A percentile compares a stretch with the other conserved stretches of the same genome.
These are phyloP conservation scores for Conticribra weissflogii DNA, from an alignment of 108 stramenopile genomes.

Conservation along the genomic window DNA sequence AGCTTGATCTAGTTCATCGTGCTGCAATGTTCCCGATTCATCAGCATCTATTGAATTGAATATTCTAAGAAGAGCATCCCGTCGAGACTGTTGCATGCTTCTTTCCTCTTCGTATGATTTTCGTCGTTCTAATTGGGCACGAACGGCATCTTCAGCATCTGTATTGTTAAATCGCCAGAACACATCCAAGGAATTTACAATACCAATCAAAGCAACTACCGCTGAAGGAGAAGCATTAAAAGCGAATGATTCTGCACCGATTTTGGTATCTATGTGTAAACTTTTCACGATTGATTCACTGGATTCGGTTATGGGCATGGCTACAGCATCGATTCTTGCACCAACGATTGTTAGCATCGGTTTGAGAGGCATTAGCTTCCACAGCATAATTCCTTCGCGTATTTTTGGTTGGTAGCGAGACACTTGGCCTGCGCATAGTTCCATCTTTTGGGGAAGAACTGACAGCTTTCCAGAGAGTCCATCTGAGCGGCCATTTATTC, in stretches of 20 bases:
- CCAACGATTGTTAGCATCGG: slow-evolving; percentile 14
- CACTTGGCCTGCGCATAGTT: slow-evolving; percentile 15
- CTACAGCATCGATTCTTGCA: slow-evolving; percentile 2
- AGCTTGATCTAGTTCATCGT: slow-evolving; percentile 11
- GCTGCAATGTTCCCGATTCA: slow-evolving; percentile 9
- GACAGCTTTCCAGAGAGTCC: slow-evolving; percentile 16
- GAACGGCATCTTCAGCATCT: neutral
- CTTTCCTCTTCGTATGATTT: neutral
- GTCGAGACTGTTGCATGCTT: neutral
- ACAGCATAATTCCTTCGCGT: neutral
- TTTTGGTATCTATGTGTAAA: slow-evolving; percentile 1
- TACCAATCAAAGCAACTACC: slow-evolving; percentile 9
- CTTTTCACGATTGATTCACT: neutral
- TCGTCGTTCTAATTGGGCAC: neutral
- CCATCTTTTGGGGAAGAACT: slow-evolving; percentile 6
- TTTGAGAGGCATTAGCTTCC: slow-evolving; percentile 25
- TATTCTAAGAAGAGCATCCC: slow-evolving; percentile 6
- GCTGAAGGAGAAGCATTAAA: slow-evolving; percentile 17
- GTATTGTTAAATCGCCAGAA: neutral
- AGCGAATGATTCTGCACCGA: slow-evolving; percentile 1
- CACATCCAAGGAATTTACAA: slow-evolving; percentile 6
- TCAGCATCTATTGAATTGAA: slow-evolving; percentile 25
- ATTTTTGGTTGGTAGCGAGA: neutral
- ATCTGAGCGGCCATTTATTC: neutral
- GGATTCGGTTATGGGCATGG: neutral